These are phyloP conservation scores for Blastosporella zonata DNA, from an alignment of 1,284 basidiomycete genomes.

Conservation along the genomic window DNA sequence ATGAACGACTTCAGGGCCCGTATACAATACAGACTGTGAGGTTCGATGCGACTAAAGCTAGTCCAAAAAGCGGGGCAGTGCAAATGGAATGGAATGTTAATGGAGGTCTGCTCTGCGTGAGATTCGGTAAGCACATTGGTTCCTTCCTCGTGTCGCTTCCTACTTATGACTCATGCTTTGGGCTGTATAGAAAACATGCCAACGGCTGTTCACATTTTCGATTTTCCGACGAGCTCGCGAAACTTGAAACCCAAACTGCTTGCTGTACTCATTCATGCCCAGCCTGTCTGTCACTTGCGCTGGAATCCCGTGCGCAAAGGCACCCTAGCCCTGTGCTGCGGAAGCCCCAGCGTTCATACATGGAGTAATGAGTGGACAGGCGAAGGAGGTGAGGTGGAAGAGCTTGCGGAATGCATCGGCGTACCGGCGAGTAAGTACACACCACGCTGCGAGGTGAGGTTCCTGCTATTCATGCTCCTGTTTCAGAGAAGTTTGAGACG, in stretches of 20 bases:
- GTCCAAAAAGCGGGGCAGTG: constrained; percentile 59
- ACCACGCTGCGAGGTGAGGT: not conserved
- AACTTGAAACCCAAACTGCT: constrained; percentile 57
- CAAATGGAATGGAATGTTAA: constrained; percentile 79
- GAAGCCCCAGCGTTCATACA: constrained; percentile 63
- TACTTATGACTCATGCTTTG: constrained; percentile 6
- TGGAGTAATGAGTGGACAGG: constrained; percentile 82
- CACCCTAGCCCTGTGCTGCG: constrained; percentile 67
- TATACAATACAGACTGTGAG: constrained; percentile 48
- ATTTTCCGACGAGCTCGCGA: constrained; percentile 55
- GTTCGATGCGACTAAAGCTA: constrained; percentile 54
- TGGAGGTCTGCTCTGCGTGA: constrained; percentile 67
- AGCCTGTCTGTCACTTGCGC: constrained; percentile 55
- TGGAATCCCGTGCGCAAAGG: constrained; percentile 81
- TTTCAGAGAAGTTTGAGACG: constrained; percentile 60
- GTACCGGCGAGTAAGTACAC: constrained; percentile 66
- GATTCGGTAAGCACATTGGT: constrained; percentile 50
- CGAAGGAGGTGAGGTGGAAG: constrained; percentile 53
- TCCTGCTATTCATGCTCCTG: not conserved
- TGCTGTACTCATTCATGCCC: constrained; percentile 62
- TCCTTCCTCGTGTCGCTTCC: not conserved
- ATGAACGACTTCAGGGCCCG: constrained; percentile 61
- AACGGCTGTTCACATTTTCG: constrained; percentile 55
- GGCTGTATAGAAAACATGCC: constrained; percentile 60
- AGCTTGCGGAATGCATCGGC: constrained; percentile 80